A percentile compares a stretch with the other conserved stretches of the same genome.
phyloP scores from a whole-genome alignment of 2,329 filamentous ascomycete species.

The Apiospora rasikravindrae region DNA sequence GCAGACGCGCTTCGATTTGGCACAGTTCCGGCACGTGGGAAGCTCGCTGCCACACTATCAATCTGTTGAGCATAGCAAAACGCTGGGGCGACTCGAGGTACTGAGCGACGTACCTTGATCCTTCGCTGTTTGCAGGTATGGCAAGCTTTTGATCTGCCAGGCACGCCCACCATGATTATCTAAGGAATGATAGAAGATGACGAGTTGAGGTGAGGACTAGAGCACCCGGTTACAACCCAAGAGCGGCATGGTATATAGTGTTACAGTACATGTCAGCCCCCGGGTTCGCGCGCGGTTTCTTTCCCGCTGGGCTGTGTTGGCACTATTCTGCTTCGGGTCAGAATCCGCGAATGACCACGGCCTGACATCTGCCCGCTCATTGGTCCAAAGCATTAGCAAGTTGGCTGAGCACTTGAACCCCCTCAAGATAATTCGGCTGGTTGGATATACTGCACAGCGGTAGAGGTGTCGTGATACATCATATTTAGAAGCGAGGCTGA shows the following conservation, averaged over 20 bases:
- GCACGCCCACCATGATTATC: constrained; percentile 23
- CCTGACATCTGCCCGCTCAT: background rate
- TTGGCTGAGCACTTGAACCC: background rate
- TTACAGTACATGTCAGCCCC: background rate
- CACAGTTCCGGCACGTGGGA: constrained; percentile 30
- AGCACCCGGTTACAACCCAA: background rate
- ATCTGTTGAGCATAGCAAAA: background rate
- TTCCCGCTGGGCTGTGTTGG: background rate
- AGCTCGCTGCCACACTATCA: constrained; percentile 29
- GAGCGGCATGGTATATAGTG: background rate
- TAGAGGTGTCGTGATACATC: background rate
- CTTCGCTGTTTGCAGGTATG: constrained; percentile 21
- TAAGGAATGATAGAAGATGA: background rate
- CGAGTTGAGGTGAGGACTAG: background rate
- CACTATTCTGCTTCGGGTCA: background rate
- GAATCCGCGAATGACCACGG: background rate
- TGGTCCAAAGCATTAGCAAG: background rate
- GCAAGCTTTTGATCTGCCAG: constrained; percentile 23
- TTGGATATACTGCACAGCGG: background rate
- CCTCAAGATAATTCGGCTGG: background rate
- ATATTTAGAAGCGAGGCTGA: background rate
- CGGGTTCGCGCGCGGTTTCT: too few relatives aligned
- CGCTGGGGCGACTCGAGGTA: background rate
- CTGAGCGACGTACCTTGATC: constrained; percentile 8
- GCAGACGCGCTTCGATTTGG: constrained; percentile 30